Percentiles rank a stretch among this genome's conserved stretches.
Evolutionary conservation across 495 filamentous ascomycete genomes (phyloP).

Genomic region (Aspergillus indologenus): DNA sequence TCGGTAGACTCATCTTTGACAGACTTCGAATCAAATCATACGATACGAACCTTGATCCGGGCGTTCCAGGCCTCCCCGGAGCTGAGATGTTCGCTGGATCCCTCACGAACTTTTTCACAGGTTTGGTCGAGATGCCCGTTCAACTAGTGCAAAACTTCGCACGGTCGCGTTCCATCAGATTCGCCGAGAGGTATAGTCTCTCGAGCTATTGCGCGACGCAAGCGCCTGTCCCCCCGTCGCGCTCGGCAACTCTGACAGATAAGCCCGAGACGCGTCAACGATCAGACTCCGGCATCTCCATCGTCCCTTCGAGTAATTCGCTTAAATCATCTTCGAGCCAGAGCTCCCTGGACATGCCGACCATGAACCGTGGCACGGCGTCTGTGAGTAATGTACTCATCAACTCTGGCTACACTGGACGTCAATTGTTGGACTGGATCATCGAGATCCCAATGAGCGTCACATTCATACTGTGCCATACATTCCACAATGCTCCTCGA

Average conservation of each 20-base stretch:
- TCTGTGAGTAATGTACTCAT: neutral
- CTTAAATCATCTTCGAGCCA: neutral
- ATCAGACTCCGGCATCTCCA: neutral
- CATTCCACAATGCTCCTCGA: constrained; percentile 70
- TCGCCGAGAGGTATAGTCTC: constrained; percentile 12
- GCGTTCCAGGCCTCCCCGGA: constrained; percentile 62
- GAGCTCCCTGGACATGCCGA: constrained; percentile 4
- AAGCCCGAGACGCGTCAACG: neutral
- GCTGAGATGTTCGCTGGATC: constrained; percentile 65
- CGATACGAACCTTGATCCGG: constrained; percentile 59
- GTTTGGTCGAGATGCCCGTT: constrained; percentile 71
- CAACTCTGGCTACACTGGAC: constrained; percentile 12
- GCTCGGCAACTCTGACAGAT: neutral
- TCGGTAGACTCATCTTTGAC: neutral
- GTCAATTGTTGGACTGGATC: constrained; percentile 12
- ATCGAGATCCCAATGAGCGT: constrained; percentile 74
- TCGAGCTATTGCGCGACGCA: constrained; percentile 5
- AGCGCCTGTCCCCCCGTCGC: neutral
- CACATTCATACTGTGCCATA: constrained; percentile 62
- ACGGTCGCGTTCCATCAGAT: constrained; percentile 2
- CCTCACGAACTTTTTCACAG: constrained; percentile 67
- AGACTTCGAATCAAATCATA: constrained; percentile 41
- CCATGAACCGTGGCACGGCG: neutral
- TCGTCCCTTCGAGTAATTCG: neutral
- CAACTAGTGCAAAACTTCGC: constrained; percentile 56